Conservation (phyloP, 1,284 basidiomycete genomes). For the Heterobasidion occidentale region DNA sequence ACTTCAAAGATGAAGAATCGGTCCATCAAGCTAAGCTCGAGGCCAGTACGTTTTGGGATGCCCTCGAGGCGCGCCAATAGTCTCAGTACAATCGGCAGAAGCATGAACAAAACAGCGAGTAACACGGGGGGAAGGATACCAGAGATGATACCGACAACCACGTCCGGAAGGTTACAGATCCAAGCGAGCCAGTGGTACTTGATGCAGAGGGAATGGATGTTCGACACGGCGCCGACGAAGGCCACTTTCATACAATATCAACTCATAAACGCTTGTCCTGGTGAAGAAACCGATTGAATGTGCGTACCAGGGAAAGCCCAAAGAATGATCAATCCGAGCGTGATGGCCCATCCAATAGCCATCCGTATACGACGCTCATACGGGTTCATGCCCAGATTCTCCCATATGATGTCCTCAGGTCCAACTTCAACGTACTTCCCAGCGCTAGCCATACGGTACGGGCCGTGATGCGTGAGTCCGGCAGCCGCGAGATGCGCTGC, state of each 20-base stretch:
- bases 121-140: slow-evolving; percentile 85
- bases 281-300: not conserved
- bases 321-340: slow-evolving; percentile 59
- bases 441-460: slow-evolving; percentile 60
- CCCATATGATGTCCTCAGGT: slow-evolving; percentile 88
- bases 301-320: slow-evolving; percentile 64
- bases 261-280: slow-evolving; percentile 6
- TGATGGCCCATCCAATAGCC: slow-evolving; percentile 52
- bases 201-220: slow-evolving; percentile 66
- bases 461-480: slow-evolving; percentile 67
- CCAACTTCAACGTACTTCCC: slow-evolving; percentile 63
- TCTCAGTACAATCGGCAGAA: slow-evolving; percentile 82
- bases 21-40: slow-evolving; percentile 89
- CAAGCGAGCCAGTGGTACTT: slow-evolving; percentile 72
- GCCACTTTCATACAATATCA: slow-evolving; percentile 38
- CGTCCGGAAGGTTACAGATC: slow-evolving; percentile 63
- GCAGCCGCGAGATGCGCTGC: slow-evolving; percentile 84
- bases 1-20: slow-evolving; percentile 92
- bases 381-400: slow-evolving; percentile 81
- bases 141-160: slow-evolving; percentile 79
- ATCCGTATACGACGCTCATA: slow-evolving; percentile 73
- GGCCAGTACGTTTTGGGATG: slow-evolving; percentile 69
- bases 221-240: slow-evolving; percentile 83
- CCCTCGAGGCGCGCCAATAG: slow-evolving; percentile 76
- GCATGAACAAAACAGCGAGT: slow-evolving; percentile 85